A percentile compares a stretch with the other conserved stretches of the same genome.
These are phyloP conservation scores for Tylopilus orsonianus DNA, from an alignment of 1,284 basidiomycete species.

Conservation along the genomic window DNA sequence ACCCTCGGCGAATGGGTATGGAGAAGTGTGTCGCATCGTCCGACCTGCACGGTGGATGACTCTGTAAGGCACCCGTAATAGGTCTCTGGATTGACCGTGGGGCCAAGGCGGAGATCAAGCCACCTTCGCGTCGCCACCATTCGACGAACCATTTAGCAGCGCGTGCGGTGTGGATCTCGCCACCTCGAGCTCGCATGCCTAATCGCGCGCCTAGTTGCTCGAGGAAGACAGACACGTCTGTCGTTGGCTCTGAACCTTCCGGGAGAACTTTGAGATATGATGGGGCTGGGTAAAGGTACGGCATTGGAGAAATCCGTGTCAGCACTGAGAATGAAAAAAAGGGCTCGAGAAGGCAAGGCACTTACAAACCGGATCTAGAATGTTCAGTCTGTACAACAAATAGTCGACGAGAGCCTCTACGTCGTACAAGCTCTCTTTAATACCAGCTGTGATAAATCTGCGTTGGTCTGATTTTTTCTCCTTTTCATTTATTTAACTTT, in stretches of 20 bases:
- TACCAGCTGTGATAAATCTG: conserved; percentile 65
- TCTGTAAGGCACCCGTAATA: neutral
- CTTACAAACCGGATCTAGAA: conserved; percentile 71
- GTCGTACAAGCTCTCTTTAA: conserved; percentile 93
- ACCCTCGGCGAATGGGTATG: conserved; percentile 45
- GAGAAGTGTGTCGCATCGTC: neutral
- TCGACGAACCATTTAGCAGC: conserved; percentile 80
- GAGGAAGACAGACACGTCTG: conserved; percentile 65
- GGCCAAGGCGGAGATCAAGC: conserved; percentile 48
- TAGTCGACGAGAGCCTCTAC: conserved; percentile 84
- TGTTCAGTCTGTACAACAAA: conserved; percentile 84
- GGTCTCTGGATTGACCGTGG: conserved; percentile 31
- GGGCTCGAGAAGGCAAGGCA: conserved; percentile 18
- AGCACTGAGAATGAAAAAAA: conserved; percentile 3
- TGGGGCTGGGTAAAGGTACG: conserved; percentile 44
- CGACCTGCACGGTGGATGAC: neutral
- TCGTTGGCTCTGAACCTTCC: conserved; percentile 51
- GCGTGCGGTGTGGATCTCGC: conserved; percentile 64
- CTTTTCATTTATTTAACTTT: neutral
- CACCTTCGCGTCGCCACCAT: conserved; percentile 82
- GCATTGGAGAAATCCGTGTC: neutral
- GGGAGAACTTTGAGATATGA: conserved; percentile 69
- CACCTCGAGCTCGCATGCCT: conserved; percentile 80
- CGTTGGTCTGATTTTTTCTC: neutral
- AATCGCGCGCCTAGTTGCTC: conserved; percentile 69